Conservation (phyloP, 352 stramenopile genomes). For the Phytophthora fragariaefolia region DNA sequence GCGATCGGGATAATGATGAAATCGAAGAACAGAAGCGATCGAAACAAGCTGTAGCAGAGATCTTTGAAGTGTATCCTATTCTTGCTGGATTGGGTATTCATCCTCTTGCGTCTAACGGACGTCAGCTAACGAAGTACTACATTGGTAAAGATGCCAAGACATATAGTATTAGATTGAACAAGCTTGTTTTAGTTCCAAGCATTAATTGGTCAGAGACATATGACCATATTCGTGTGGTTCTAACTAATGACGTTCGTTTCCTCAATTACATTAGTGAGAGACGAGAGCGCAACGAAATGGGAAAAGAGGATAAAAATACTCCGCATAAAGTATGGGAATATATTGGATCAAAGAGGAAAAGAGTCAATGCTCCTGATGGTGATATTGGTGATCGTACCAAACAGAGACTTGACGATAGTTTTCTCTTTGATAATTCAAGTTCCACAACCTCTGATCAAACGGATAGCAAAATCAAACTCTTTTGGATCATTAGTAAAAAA, state of each 20-base stretch:
- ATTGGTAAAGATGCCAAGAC: constrained; percentile 17
- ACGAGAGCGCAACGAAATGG: neutral
- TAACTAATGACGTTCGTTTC: neutral
- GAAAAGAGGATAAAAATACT: neutral
- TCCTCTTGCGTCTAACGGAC: neutral
- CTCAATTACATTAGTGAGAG: neutral
- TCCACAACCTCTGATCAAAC: constrained; percentile 10
- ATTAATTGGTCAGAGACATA: constrained; percentile 15
- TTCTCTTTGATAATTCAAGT: constrained; percentile 18
- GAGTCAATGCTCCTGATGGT: neutral
- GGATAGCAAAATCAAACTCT: constrained; percentile 17
- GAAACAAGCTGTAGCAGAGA: neutral
- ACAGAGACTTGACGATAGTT: constrained; percentile 22
- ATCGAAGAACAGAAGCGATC: neutral
- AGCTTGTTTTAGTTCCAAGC: constrained; percentile 11
- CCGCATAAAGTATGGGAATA: neutral
- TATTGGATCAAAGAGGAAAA: neutral
- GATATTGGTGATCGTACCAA: constrained; percentile 12
- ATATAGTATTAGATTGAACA: constrained; percentile 5
- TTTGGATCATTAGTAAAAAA: constrained; percentile 22
- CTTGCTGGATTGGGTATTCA: neutral
- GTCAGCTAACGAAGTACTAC: constrained; percentile 8
- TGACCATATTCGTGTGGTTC: neutral
- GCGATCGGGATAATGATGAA: neutral
- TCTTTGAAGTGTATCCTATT: neutral